Evolutionary conservation across 2,329 filamentous ascomycete genomes (phyloP).

Genomic region (Trichoderma breve): DNA sequence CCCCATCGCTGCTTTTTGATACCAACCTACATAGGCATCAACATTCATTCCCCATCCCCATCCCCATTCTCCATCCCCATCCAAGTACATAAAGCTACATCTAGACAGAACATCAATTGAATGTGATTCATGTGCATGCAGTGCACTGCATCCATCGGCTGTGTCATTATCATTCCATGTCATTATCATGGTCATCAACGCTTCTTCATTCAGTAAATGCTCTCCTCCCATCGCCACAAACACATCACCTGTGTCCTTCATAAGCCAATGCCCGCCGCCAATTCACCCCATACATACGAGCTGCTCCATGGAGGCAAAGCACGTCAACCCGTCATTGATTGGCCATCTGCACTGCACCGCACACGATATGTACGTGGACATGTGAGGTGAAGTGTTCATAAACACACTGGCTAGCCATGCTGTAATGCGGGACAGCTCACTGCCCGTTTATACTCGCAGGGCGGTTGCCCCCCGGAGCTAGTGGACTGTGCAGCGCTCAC

Average conservation of each 20-base stretch:
- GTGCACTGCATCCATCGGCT: background rate
- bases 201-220: background rate
- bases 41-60: background rate
- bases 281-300: background rate
- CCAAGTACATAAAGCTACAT: background rate
- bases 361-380: background rate
- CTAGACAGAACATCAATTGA: background rate
- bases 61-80: background rate
- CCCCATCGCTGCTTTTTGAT: background rate
- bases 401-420: slow-evolving; percentile 19
- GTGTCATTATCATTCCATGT: background rate
- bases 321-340: slow-evolving; percentile 3
- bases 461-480: slow-evolving; percentile 7
- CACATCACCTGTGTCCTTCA: background rate
- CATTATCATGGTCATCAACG: background rate
- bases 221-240: background rate
- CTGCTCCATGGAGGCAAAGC: background rate
- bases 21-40: background rate
- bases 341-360: background rate
- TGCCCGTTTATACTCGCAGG: background rate
- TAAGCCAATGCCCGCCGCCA: background rate
- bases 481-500: slow-evolving; percentile 19
- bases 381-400: slow-evolving; percentile 19
- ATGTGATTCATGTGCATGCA: background rate
- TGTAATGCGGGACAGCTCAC: slow-evolving; percentile 15